Evolutionary conservation across 2,329 filamentous ascomycete genomes (phyloP).

Genomic region (Trichoderma afroharzianum): DNA sequence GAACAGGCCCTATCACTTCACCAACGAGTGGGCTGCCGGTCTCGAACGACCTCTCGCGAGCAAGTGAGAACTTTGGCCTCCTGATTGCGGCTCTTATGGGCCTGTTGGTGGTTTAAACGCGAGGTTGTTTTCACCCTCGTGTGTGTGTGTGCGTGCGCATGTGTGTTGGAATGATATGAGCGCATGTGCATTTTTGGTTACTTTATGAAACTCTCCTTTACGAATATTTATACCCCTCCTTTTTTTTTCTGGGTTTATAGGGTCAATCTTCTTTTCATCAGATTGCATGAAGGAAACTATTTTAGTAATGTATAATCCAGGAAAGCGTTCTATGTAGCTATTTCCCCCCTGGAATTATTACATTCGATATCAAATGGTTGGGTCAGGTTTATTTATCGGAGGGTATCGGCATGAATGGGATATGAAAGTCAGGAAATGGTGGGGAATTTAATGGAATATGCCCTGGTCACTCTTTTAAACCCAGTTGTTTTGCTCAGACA

Average conservation of each 20-base stretch:
- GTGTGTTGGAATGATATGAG: neutral
- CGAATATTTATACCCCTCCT: conserved; percentile 8
- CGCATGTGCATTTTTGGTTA: neutral
- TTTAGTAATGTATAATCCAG: conserved; percentile 10
- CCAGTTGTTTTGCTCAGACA: neutral
- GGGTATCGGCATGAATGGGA: neutral
- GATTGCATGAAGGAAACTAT: neutral
- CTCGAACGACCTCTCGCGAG: neutral
- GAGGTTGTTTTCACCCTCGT: neutral
- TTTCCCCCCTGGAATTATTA: neutral
- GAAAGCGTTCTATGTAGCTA: neutral
- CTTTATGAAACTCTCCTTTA: conserved; percentile 13
- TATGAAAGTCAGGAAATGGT: neutral
- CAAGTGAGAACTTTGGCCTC: conserved; percentile 5
- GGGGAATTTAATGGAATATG: neutral
- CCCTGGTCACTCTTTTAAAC: neutral
- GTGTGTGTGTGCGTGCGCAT: too few relatives aligned
- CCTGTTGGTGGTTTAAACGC: neutral
- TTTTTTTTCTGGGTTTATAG: neutral
- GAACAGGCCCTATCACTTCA: neutral
- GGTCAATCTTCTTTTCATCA: neutral
- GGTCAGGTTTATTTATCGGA: neutral
- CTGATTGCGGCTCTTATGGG: neutral
- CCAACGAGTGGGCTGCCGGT: neutral
- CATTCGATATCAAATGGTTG: neutral